Conservation (phyloP, 768 basidiomycete species). For the Favolaschia claudopus region DNA sequence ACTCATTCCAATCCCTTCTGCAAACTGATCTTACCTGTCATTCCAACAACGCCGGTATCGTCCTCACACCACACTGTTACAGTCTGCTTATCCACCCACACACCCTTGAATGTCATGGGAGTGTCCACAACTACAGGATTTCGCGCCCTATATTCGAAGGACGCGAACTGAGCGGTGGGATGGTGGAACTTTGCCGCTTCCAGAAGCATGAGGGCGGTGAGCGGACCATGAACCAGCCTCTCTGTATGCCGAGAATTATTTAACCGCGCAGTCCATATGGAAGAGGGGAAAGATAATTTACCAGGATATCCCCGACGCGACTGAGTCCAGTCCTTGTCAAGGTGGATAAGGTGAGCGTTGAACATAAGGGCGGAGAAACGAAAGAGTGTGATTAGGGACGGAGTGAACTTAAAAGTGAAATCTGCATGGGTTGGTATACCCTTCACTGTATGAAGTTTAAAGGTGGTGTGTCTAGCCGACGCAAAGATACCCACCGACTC, state of each 20-base stretch:
- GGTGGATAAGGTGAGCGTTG: constrained; percentile 86
- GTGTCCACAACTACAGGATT: constrained; percentile 57
- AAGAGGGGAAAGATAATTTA: constrained; percentile 33
- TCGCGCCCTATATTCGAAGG: constrained; percentile 68
- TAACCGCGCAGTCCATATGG: not conserved
- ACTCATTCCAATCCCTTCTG: not conserved
- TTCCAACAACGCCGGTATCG: constrained; percentile 35
- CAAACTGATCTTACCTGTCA: constrained; percentile 27
- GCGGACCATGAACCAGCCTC: constrained; percentile 84
- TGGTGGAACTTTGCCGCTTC: constrained; percentile 63
- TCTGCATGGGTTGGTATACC: constrained; percentile 56
- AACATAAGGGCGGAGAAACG: constrained; percentile 88
- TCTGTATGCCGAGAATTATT: constrained; percentile 48
- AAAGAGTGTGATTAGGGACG: constrained; percentile 77
- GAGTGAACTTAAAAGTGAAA: constrained; percentile 72
- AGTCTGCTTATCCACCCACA: constrained; percentile 37
- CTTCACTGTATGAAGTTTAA: constrained; percentile 48
- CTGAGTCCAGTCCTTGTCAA: constrained; percentile 77
- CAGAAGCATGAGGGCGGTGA: constrained; percentile 81
- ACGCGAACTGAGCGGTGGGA: constrained; percentile 52
- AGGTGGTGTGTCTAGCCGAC: not conserved
- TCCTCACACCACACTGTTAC: constrained; percentile 50
- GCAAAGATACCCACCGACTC: constrained; percentile 50
- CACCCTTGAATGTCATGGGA: constrained; percentile 45
- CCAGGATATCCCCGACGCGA: constrained; percentile 77